Evolutionary conservation across 441 rosid species (phyloP), one percentile per base, ranked within the genome.

Genomic region (Mallotus japonicus): DNA sequence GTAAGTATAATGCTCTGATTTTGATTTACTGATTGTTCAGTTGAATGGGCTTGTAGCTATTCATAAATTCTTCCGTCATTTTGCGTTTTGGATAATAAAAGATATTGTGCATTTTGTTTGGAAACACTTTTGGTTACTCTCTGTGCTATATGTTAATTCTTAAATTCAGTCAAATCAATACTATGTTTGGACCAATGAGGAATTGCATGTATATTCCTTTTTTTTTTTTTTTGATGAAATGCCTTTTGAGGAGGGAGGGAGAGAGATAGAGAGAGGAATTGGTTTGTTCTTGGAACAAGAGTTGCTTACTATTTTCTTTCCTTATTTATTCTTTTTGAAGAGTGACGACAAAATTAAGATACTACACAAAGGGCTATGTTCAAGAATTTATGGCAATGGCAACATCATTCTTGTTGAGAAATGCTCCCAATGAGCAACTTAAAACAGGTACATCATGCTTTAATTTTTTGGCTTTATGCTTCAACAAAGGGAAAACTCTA

Each of bases 381-480:
- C 90, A 73, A 80, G 92, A 89, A 69, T 83, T 89, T 71, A 87
- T 91, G 93, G 93, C 97, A 71, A 90, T 81, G 69, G 84, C 95
- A 62, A 84, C 86, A 71, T 90, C 99, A 77, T 90, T 90, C 86
- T 82, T 93, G 90, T 88, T 95, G 82, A 90, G 99, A 85, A 91
- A 84, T 79, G 88, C 97, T 67, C 79, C 85, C 28, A 69, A 78
- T 60, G 87, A 84, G 74, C 87, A 89, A 71, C 89, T 85, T 73
- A 82, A 61, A 75, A 80, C 75, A 90, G 97, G 99, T 92, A 82
- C 74, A 19, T 49, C 40, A 55, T 66, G 28, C 28, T 61, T 42
- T 59, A 24, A 14, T 71, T 47, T 61, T 67, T 28, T 32, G 42
- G 34, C 24, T 46, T 28, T 16, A 19, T 32, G 37, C 28, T 15